These are phyloP conservation scores for Phylloporus arenicola DNA, from an alignment of 768 basidiomycete species.

Conservation along the genomic window DNA sequence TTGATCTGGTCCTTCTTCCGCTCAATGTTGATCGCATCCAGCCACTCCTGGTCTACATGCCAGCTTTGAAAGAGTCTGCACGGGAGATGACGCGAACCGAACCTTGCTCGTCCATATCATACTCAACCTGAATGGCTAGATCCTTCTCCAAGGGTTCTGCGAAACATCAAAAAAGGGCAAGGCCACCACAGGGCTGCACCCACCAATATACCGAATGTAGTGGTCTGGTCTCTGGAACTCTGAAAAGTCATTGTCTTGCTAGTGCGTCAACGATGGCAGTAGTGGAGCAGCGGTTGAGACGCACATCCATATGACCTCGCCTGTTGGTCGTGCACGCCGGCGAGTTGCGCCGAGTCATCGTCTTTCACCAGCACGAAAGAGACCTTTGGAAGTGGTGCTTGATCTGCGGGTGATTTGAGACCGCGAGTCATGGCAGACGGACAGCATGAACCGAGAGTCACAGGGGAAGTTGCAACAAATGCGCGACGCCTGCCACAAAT, in stretches of 20 bases:
- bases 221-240: constrained; percentile 75
- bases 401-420: constrained; percentile 32
- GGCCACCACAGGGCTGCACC: constrained; percentile 14
- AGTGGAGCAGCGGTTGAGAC: constrained; percentile 24
- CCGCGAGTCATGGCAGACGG: constrained; percentile 36
- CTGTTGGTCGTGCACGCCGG: constrained; percentile 59
- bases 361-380: constrained; percentile 63
- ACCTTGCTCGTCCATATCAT: constrained; percentile 99
- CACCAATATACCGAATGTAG: constrained; percentile 90
- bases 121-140: constrained; percentile 89
- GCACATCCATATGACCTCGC: constrained; percentile 70
- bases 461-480: constrained; percentile 11
- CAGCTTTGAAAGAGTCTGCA: constrained; percentile 2
- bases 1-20: constrained; percentile 71
- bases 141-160: constrained; percentile 90
- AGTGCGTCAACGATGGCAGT: constrained; percentile 9
- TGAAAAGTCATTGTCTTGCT: constrained; percentile 59
- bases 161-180: constrained; percentile 4
- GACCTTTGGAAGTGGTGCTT: constrained; percentile 53
- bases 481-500: constrained; percentile 7
- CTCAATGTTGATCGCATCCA: constrained; percentile 78
- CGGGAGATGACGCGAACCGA: constrained; percentile 7
- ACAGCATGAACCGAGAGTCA: constrained; percentile 8
- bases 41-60: constrained; percentile 84
- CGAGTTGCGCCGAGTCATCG: constrained; percentile 53